Percentiles rank a stretch among this genome's conserved stretches.
phyloP scores from a whole-genome alignment of 306 rosid genomes.

The Aeschynomene evenia region DNA sequence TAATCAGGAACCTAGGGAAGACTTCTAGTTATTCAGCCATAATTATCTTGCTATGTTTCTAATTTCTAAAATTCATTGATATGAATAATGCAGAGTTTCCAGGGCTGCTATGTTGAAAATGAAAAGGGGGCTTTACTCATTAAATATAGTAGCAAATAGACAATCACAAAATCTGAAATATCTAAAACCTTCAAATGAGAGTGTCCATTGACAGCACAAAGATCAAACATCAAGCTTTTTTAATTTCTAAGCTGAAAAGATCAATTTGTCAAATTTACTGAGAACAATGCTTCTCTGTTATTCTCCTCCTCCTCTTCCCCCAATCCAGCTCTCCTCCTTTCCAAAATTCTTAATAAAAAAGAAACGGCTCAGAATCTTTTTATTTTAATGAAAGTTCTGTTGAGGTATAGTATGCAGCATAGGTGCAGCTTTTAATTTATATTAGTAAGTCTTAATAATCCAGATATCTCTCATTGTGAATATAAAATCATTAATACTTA shows the following conservation, averaged over 20 bases:
- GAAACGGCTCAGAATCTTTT: neutral
- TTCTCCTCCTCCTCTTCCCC: neutral
- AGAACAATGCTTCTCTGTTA: neutral
- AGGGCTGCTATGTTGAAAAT: neutral
- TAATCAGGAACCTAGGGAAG: neutral
- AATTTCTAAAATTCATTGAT: neutral
- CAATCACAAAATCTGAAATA: neutral
- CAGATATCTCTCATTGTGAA: neutral
- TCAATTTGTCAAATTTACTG: constrained; percentile 3
- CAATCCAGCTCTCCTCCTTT: too few relatives aligned
- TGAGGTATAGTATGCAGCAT: constrained; percentile 2
- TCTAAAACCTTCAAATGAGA: neutral
- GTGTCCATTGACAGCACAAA: constrained; percentile 1
- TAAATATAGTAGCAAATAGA: neutral
- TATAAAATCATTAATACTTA: neutral
- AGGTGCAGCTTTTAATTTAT: constrained; percentile 10
- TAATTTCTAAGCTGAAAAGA: neutral
- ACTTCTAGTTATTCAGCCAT: constrained; percentile 1
- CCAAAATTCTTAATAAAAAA: neutral
- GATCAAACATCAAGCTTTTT: constrained; percentile 1
- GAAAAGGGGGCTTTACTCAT: neutral
- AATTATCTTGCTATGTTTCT: neutral
- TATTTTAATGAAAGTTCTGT: constrained; percentile 1
- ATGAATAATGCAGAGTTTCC: neutral
- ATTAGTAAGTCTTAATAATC: neutral